Conservation (phyloP, 257 asterid genomes). For the Plantago major region DNA sequence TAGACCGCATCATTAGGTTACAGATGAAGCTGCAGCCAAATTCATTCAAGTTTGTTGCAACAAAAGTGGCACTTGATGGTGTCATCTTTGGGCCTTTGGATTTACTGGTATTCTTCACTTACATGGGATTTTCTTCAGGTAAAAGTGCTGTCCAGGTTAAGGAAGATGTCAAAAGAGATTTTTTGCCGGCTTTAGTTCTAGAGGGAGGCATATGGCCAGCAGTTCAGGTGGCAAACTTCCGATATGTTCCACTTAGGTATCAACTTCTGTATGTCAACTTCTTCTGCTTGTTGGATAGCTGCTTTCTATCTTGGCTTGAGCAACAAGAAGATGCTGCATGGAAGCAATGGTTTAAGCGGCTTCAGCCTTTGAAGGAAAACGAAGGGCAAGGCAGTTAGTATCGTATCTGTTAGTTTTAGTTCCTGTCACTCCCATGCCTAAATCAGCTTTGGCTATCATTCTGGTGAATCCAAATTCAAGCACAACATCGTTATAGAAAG, state of each 20-base stretch:
- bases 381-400: constrained; percentile 41
- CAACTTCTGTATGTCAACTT: constrained; percentile 87
- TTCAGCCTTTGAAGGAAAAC: constrained; percentile 38
- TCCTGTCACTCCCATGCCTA: too few relatives aligned
- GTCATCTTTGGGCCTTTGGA: constrained; percentile 77
- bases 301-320: constrained; percentile 83
- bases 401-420: neutral
- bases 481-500: neutral
- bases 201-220: constrained; percentile 84
- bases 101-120: constrained; percentile 67
- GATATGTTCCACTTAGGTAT: constrained; percentile 65
- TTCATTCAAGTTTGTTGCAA: constrained; percentile 60
- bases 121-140: constrained; percentile 82
- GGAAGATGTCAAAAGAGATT: constrained; percentile 78
- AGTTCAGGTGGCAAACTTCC: constrained; percentile 79
- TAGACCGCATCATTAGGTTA: constrained; percentile 59
- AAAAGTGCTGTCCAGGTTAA: constrained; percentile 60
- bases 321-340: constrained; percentile 85
- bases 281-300: constrained; percentile 85
- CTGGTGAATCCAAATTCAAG: neutral
- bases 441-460: neutral
- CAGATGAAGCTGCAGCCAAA: constrained; percentile 58
- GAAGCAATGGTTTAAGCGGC: constrained; percentile 66
- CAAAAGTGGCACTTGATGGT: constrained; percentile 77
- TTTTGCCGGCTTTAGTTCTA: constrained; percentile 65